These are phyloP conservation scores for Starmerella sirachaensis DNA, from an alignment of 805 yeast species.

Conservation along the genomic window DNA sequence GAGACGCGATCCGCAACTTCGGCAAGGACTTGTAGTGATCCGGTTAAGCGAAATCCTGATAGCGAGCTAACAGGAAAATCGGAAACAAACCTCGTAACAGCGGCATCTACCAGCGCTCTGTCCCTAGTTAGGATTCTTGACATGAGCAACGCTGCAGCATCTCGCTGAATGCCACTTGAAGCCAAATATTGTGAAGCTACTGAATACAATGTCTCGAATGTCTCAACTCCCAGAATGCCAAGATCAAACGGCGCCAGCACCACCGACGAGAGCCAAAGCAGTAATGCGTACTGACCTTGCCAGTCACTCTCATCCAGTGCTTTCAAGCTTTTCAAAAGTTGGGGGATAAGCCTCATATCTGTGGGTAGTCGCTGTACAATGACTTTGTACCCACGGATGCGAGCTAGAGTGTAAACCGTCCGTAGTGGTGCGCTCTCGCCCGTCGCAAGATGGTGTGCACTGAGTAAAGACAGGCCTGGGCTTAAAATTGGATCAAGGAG, in stretches of 20 bases:
- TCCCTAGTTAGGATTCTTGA: conserved; percentile 42
- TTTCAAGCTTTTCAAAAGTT: conserved; percentile 27
- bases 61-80: no score
- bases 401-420: conserved; percentile 42
- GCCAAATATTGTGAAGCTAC: conserved; percentile 30
- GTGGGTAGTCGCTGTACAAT: conserved; percentile 49
- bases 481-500: conserved; percentile 15
- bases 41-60: not conserved
- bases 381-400: conserved; percentile 54
- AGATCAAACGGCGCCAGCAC: conserved; percentile 66
- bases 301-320: conserved; percentile 26
- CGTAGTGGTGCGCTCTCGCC: not conserved
- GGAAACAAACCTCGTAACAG: conserved; percentile 1
- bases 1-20: conserved; percentile 11
- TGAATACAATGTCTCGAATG: conserved; percentile 29
- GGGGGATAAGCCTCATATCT: conserved; percentile 41
- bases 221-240: conserved; percentile 28
- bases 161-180: conserved; percentile 46
- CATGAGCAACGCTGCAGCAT: conserved; percentile 40
- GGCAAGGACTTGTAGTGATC: conserved; percentile 9
- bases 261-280: conserved; percentile 64
- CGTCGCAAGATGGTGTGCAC: not conserved
- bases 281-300: conserved; percentile 39
- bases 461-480: conserved; percentile 2
- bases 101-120: conserved; percentile 4